Evolutionary conservation across 805 yeast species (phyloP), one percentile per base, ranked within the genome.

Genomic region (Saccharomycopsis sp.): DNA sequence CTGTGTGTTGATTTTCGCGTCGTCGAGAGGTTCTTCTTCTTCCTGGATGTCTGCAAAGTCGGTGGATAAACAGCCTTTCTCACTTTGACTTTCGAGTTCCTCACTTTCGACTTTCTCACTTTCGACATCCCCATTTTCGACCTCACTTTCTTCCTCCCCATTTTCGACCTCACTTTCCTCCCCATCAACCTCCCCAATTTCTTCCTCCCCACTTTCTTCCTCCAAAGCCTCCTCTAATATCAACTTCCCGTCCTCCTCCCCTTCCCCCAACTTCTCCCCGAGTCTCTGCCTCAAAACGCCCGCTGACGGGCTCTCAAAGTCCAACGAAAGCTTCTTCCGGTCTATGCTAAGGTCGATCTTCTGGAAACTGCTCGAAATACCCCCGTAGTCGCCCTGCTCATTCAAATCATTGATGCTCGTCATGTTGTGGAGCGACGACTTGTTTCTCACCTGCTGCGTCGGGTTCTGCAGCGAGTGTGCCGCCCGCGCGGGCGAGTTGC

Each of bases 21-120:
- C 78, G 46, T 75, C 73, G 57, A 80, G 77, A 67, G 87, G 91
- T 23, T 83, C 81, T n/a, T 76, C 85, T 18, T 61, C 64, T 14
- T 56, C 63, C 21, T 62, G 64, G 47, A 64, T 63, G 40, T 70
- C 70, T 44, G 48, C 63, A 51, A 61, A 59, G 48, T 62, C 58
- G 16, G 44, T 23, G 51, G 61, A 64, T 14, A 63, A 65, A 18
- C 65, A 62, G 24, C 58, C 64, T 24, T 62, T 62, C 7, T 58
- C 55, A 3, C 51, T 64, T 15, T 56, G 55, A 34, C 59, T 67
- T 21, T 61, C 67, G 5, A 60, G 61, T 2, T 59, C 68, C 5
- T 64, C 71, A n/a, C 65, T 72, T 53, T 68, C 69, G n/a, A n/a
- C n/a, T n/a, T n/a, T n/a, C n/a, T n/a, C n/a, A n/a, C n/a, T n/a